phyloP scores from a whole-genome alignment of 768 basidiomycete genomes.

The Amanita exitialis region DNA sequence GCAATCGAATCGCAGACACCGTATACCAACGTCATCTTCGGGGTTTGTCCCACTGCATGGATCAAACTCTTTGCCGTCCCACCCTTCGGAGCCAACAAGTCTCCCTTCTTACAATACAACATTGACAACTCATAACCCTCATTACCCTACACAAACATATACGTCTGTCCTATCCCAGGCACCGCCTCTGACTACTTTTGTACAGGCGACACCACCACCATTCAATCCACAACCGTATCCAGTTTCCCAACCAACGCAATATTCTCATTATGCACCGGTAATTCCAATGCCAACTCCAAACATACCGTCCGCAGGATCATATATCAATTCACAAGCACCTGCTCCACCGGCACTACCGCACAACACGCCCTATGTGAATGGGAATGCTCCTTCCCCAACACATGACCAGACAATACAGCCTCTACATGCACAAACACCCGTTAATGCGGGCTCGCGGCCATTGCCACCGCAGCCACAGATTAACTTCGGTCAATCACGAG shows the following conservation, averaged over 20 bases:
- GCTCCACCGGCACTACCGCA: neutral
- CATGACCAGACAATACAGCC: neutral
- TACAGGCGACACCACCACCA: neutral
- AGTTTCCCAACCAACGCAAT: neutral
- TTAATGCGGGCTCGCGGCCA: slow-evolving; percentile 2
- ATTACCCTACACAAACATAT: slow-evolving; percentile 19
- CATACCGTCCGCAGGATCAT: neutral
- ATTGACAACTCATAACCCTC: slow-evolving; percentile 18
- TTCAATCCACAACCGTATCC: slow-evolving; percentile 16
- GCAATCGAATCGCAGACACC: slow-evolving; percentile 37
- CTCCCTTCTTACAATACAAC: slow-evolving; percentile 35
- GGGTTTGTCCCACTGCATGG: slow-evolving; percentile 55
- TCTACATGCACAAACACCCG: neutral
- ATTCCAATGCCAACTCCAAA: neutral
- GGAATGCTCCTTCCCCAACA: slow-evolving; percentile 11
- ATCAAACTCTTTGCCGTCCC: slow-evolving; percentile 24
- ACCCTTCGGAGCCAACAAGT: slow-evolving; percentile 24
- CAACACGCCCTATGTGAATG: slow-evolving; percentile 6
- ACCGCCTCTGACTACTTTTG: slow-evolving; percentile 13
- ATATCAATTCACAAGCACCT: slow-evolving; percentile 21
- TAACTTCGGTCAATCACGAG: slow-evolving; percentile 5
- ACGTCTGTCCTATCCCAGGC: slow-evolving; percentile 12
- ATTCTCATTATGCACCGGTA: neutral
- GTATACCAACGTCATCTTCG: slow-evolving; percentile 55
- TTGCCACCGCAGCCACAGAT: slow-evolving; percentile 7